phyloP scores from a whole-genome alignment of 768 basidiomycete genomes.

The Lactifluus volemus region DNA sequence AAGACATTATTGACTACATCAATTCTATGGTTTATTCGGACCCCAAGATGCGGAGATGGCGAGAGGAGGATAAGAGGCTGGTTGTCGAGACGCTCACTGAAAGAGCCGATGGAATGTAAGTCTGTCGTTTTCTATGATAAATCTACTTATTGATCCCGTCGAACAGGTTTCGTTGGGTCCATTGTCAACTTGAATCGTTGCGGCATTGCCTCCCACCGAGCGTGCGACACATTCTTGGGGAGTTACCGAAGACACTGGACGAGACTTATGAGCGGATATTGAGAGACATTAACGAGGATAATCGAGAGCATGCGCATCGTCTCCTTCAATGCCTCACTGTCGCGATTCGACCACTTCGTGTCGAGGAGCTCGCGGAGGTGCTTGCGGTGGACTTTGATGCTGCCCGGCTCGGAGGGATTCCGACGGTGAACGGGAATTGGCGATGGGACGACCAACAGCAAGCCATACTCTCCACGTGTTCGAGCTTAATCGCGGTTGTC shows the following conservation, averaged over 20 bases:
- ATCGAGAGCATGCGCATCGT: neutral
- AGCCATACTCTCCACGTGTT: neutral
- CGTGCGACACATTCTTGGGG: neutral
- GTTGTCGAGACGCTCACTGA: neutral
- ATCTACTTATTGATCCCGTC: too few relatives aligned
- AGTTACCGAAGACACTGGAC: neutral
- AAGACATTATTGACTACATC: constrained; percentile 1
- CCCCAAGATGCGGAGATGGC: constrained; percentile 1
- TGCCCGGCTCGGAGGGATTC: neutral
- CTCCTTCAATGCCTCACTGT: neutral
- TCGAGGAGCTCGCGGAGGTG: neutral
- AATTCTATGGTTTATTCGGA: neutral
- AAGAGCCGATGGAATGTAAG: constrained; percentile 2
- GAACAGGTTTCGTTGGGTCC: neutral
- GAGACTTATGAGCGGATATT: constrained; percentile 1
- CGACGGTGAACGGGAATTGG: neutral
- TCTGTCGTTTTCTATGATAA: neutral
- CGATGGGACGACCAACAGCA: neutral
- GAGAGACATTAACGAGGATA: neutral
- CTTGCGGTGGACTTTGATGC: constrained; percentile 7
- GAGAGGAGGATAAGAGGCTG: neutral
- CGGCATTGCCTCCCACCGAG: neutral
- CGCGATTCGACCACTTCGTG: neutral
- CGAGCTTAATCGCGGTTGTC: neutral
- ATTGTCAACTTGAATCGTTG: neutral